These are phyloP conservation scores for Wickerhamiella brachini DNA, from an alignment of 805 yeast species.

Conservation along the genomic window DNA sequence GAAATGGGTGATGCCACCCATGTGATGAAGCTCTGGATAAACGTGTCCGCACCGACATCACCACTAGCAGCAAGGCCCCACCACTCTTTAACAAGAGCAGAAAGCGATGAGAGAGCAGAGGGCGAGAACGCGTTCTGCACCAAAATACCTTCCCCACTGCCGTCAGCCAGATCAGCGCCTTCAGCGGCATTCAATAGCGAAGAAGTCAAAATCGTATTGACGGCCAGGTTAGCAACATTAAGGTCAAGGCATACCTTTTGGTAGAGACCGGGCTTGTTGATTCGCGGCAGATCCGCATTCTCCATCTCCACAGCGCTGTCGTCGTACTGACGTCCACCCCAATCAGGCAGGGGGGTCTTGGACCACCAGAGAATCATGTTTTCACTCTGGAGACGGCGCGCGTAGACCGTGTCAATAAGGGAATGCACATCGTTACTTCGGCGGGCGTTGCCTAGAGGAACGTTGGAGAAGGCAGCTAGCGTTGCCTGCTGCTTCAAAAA, in stretches of 20 bases:
- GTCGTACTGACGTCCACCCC: conserved; percentile 69
- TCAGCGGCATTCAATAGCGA: conserved; percentile 33
- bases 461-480: conserved; percentile 55
- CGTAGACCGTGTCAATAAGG: conserved; percentile 75
- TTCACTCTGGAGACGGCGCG: conserved; percentile 52
- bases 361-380: conserved; percentile 92
- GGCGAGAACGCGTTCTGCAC: conserved; percentile 76
- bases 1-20: conserved; percentile 80
- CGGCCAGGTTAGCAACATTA: conserved; percentile 61
- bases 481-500: conserved; percentile 57
- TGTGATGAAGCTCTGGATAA: conserved; percentile 64
- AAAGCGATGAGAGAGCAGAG: conserved; percentile 54
- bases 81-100: conserved; percentile 72
- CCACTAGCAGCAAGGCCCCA: conserved; percentile 78
- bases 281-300: conserved; percentile 21
- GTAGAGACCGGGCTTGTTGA: conserved; percentile 59
- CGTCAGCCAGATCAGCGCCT: conserved; percentile 20
- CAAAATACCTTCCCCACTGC: conserved; percentile 27
- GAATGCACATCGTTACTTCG: conserved; percentile 57
- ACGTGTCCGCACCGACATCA: conserved; percentile 60
- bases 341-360: conserved; percentile 60
- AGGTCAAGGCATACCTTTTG: conserved; percentile 67
- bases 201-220: conserved; percentile 78
- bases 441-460: conserved; percentile 77
- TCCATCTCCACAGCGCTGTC: conserved; percentile 35